A percentile compares a stretch with the other conserved stretches of the same genome.
Conservation (phyloP, 2,329 filamentous ascomycete genomes). For the Cadophora gregata region DNA sequence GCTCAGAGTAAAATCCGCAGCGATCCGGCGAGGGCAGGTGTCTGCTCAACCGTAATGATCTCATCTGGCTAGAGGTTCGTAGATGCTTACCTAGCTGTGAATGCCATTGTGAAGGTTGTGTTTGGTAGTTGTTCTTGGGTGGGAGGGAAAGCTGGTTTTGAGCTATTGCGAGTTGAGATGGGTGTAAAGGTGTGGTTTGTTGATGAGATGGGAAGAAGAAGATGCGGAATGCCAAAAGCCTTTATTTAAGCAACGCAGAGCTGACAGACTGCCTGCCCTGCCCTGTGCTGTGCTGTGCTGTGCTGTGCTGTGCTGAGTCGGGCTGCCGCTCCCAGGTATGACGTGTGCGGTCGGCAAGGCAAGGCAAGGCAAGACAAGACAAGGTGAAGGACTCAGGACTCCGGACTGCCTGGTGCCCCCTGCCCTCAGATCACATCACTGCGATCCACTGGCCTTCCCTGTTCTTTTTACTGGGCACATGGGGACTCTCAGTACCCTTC, state of each 20-base stretch:
- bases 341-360: slow-evolving; percentile 14
- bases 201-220: background rate
- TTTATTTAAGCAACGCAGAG: slow-evolving; percentile 16
- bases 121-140: background rate
- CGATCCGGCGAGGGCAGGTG: background rate
- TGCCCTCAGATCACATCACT: slow-evolving; percentile 7
- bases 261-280: too few species aligned
- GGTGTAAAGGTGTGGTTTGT: slow-evolving; percentile 1
- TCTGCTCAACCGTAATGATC: background rate
- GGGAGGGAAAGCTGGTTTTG: background rate
- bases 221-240: background rate
- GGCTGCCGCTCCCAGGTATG: slow-evolving; percentile 14
- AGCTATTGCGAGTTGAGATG: background rate
- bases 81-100: slow-evolving; percentile 59
- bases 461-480: background rate
- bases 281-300: background rate
- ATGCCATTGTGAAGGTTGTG: slow-evolving; percentile 52
- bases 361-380: too few species aligned
- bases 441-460: slow-evolving; percentile 11
- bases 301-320: background rate
- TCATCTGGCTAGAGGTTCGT: background rate
- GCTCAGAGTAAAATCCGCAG: background rate
- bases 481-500: background rate
- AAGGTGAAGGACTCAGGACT: too few species aligned
- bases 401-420: too few species aligned